These are phyloP conservation scores for Trypanosoma scelopori DNA, from an alignment of 208 protist species.

Conservation along the genomic window DNA sequence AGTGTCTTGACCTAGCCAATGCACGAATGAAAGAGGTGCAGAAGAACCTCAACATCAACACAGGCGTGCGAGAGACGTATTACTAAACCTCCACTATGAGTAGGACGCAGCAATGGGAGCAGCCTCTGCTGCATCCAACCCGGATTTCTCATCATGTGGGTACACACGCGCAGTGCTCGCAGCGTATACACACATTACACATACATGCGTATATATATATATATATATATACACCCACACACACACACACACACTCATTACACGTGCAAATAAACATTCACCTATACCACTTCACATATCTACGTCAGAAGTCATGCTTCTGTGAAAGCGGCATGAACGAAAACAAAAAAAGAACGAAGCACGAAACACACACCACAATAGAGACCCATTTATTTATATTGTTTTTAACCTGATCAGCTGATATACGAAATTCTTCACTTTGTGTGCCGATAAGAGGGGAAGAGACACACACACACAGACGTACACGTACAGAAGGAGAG, in stretches of 20 bases:
- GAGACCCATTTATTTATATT: too few relatives aligned
- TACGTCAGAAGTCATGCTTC: background rate
- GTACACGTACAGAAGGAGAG: background rate
- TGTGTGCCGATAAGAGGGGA: background rate
- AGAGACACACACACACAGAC: too few relatives aligned
- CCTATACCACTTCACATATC: background rate
- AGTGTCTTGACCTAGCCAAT: slow-evolving; percentile 38
- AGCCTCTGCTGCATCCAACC: too few relatives aligned
- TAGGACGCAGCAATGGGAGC: too few relatives aligned
- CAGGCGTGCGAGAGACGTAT: slow-evolving; percentile 19
- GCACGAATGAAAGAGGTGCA: slow-evolving; percentile 38
- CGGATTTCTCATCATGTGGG: too few relatives aligned
- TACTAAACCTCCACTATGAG: slow-evolving; percentile 2
- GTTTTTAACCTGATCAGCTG: too few relatives aligned
- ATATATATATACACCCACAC: slow-evolving; percentile 2
- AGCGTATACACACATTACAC: too few relatives aligned
- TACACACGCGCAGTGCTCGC: too few relatives aligned
- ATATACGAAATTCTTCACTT: background rate
- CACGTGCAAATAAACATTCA: too few relatives aligned
- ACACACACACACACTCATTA: background rate
- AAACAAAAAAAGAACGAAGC: background rate
- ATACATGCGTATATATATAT: slow-evolving; percentile 9
- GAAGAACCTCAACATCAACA: slow-evolving; percentile 36
- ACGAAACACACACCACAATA: too few relatives aligned
- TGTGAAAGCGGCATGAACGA: background rate